These are phyloP conservation scores for Zymoseptoria brevis DNA, from an alignment of 2,329 filamentous ascomycete genomes.

Conservation along the genomic window DNA sequence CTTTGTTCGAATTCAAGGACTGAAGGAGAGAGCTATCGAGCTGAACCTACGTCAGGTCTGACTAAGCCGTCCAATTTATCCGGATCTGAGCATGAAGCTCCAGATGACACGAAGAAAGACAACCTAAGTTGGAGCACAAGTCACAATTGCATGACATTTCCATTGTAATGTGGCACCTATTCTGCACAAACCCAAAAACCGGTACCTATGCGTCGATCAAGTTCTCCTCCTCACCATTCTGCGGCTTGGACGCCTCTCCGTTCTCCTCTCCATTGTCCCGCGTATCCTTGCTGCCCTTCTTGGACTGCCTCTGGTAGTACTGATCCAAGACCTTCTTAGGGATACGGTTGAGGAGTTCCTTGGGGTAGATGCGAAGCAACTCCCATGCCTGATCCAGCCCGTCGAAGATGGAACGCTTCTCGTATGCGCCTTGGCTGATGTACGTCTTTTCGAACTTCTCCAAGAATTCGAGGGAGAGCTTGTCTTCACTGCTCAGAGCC, in stretches of 20 bases:
- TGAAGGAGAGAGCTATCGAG: too few relatives aligned
- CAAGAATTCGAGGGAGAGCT: constrained; percentile 93
- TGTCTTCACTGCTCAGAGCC: constrained; percentile 89
- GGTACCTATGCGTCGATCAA: constrained; percentile 19
- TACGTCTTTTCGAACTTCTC: constrained; percentile 98
- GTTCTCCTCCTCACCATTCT: constrained; percentile 26
- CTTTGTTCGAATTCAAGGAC: too few relatives aligned
- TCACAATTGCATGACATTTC: not conserved
- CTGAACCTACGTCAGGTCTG: too few relatives aligned
- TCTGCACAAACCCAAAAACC: not conserved
- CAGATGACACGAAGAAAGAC: too few relatives aligned
- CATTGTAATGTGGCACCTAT: not conserved
- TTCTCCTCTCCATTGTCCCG: constrained; percentile 34
- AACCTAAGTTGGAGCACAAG: too few relatives aligned
- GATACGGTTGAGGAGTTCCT: constrained; percentile 87
- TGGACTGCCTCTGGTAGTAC: constrained; percentile 41
- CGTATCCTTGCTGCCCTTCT: constrained; percentile 39
- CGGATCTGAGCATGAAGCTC: too few relatives aligned
- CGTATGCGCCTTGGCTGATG: constrained; percentile 86
- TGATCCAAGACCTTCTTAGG: constrained; percentile 47
- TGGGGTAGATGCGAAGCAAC: constrained; percentile 91
- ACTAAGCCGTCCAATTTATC: too few relatives aligned
- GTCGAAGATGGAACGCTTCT: constrained; percentile 84
- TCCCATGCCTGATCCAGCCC: constrained; percentile 95
- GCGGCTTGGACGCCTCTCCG: constrained; percentile 19